Base-by-base conservation (phyloP, 2,329 filamentous ascomycete genomes). In the Apiospora hydei region DNA sequence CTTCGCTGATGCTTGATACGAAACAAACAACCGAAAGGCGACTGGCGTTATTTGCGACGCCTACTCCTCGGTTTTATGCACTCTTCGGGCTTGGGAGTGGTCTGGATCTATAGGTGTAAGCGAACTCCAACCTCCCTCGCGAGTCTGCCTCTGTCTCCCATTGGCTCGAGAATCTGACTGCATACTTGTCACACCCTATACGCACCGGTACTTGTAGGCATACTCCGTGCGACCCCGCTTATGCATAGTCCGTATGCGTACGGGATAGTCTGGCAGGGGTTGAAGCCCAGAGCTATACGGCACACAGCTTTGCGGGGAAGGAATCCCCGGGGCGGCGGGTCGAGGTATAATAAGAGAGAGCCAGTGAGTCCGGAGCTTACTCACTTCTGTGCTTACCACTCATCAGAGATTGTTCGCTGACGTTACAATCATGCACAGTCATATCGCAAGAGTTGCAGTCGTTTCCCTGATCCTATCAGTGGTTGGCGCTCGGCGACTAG, bases 111-210 rank as follows among this genome's bases (percentile, higher is more conserved):
- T 64, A 64, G 16, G 18, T 64, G 57, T 21, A n/a, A n/a, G 57
- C 57, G 34, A 13, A 6, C 7, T 21, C 10, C 34, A n/a, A 18
- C 57, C 57, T 10, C n/a, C 10, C 34, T 0, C 34, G n/a, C 21
- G 21, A 41, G 57, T 11, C 57, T n/a, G 34, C 21, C 57, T n/a
- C 57, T 5, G 4, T 2, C 57, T 64, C 30, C 34, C 34, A 64
- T 41, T 64, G 57, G 57, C 34, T 64, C 57, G 10, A 10, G 57
- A 41, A 18, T 21, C 34, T 64, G 57, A 64, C 57, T 64, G 57
- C 57, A 64, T 64, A n/a, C 57, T 64, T 41, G 57, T 64, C 57
- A 41, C 57, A 41, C 57, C 34, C 21, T 41, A 64, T 64, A 64
- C 21, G 13, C 18, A 21, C 34, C 57, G 57, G 34, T 21, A 64